Conservation (phyloP, 768 basidiomycete genomes). For the Mycena epipterygia region DNA sequence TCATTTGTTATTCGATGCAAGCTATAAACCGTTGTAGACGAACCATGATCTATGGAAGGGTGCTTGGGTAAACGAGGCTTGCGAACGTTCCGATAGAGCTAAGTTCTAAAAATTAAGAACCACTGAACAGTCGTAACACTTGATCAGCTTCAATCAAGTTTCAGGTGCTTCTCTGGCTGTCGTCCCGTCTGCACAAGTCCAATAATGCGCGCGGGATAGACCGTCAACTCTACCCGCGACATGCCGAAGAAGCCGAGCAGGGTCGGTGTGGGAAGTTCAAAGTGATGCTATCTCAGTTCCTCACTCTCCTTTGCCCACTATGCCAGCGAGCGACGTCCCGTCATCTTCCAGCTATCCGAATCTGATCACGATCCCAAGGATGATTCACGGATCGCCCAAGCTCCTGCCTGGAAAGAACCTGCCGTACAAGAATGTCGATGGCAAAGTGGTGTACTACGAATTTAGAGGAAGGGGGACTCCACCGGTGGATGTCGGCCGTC, state of each 20-base stretch:
- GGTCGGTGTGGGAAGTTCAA: too few species aligned
- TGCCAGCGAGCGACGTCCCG: neutral
- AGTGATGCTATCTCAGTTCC: too few species aligned
- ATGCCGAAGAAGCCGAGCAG: too few species aligned
- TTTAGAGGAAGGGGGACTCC: neutral
- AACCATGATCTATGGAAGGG: slow-evolving; percentile 61
- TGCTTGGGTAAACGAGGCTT: slow-evolving; percentile 60
- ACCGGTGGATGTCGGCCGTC: neutral
- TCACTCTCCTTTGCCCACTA: neutral
- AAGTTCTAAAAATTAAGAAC: too few species aligned
- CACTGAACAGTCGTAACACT: neutral
- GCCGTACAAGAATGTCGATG: neutral
- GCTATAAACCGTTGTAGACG: neutral
- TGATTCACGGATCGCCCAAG: neutral
- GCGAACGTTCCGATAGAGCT: slow-evolving; percentile 67
- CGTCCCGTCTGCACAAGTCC: neutral
- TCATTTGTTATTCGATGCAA: neutral
- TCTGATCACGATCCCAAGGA: neutral
- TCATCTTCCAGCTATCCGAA: neutral
- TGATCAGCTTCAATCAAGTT: neutral
- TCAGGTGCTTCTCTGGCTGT: neutral
- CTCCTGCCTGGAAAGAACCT: neutral
- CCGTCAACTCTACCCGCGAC: too few species aligned
- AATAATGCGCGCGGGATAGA: neutral
- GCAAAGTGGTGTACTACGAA: neutral